These are phyloP conservation scores for Lasiosphaeriaceae sp. DNA, from an alignment of 495 filamentous ascomycete genomes.

Conservation along the genomic window DNA sequence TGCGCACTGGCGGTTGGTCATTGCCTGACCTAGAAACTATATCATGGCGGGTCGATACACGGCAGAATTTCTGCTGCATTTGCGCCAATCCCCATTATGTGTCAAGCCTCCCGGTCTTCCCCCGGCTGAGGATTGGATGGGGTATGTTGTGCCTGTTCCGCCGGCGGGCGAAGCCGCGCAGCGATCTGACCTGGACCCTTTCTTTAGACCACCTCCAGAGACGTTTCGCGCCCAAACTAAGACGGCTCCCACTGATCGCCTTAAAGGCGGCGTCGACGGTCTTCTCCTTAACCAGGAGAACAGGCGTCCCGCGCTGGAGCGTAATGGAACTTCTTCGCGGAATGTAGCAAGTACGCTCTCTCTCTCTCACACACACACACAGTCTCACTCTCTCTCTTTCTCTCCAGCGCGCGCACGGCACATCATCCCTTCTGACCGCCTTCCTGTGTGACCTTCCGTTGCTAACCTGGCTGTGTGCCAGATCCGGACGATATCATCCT, in stretches of 20 bases:
- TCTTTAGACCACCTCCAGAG: constrained; percentile 40
- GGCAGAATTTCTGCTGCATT: constrained; percentile 68
- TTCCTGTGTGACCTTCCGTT: neutral
- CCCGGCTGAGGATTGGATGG: constrained; percentile 97
- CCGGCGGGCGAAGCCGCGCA: neutral
- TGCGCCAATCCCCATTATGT: constrained; percentile 82
- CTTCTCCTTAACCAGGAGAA: constrained; percentile 43
- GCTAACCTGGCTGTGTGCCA: constrained; percentile 23
- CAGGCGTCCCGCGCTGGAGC: constrained; percentile 59
- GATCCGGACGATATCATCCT: constrained; percentile 80
- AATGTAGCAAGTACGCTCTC: constrained; percentile 46
- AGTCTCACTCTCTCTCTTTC: too few species aligned
- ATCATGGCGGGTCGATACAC: constrained; percentile 66
- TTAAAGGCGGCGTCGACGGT: constrained; percentile 35
- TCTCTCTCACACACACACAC: too few species aligned
- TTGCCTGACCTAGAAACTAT: constrained; percentile 19
- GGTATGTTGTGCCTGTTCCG: constrained; percentile 52
- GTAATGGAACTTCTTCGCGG: constrained; percentile 48
- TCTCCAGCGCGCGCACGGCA: neutral
- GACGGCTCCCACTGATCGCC: constrained; percentile 36
- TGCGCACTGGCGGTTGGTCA: constrained; percentile 16
- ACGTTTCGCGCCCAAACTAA: constrained; percentile 40
- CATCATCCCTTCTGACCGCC: neutral
- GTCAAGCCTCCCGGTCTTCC: constrained; percentile 76
- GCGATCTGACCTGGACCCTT: neutral